Conservation (phyloP, 371 early-diverging fungal genomes). For the Phascolomyces articulosus region DNA sequence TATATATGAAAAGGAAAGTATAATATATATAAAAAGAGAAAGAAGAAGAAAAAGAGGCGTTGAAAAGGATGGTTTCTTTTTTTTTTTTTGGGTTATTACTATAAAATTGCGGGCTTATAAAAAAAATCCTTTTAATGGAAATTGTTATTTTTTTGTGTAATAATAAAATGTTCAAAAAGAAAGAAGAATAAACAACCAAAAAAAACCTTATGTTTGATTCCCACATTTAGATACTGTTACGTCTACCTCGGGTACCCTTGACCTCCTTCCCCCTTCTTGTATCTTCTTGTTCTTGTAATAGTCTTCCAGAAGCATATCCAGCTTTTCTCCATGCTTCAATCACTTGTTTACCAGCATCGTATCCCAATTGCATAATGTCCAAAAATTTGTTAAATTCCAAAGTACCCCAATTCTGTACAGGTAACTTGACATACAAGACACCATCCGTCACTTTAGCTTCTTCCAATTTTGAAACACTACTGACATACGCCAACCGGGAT, state of each 20-base stretch:
- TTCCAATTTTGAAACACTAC: conserved; percentile 88
- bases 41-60: background rate
- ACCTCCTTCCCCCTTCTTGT: conserved; percentile 43
- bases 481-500: conserved; percentile 96
- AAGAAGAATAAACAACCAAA: no score
- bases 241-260: conserved; percentile 46
- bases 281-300: conserved; percentile 29
- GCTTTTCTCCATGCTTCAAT: conserved; percentile 85
- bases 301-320: conserved; percentile 59
- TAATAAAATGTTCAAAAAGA: no score
- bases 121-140: background rate
- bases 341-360: conserved; percentile 85
- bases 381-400: conserved; percentile 94
- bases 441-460: conserved; percentile 87
- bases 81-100: background rate
- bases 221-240: conserved; percentile 43
- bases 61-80: no score
- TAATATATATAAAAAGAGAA: conserved; percentile 1
- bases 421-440: conserved; percentile 89
- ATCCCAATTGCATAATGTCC: conserved; percentile 92
- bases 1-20: conserved; percentile 15
- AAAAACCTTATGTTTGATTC: background rate
- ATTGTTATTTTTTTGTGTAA: background rate
- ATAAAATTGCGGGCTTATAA: background rate
- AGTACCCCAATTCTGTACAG: conserved; percentile 88